Conservation (phyloP, 2,329 filamentous ascomycete species). For the Corynespora cassiicola region DNA sequence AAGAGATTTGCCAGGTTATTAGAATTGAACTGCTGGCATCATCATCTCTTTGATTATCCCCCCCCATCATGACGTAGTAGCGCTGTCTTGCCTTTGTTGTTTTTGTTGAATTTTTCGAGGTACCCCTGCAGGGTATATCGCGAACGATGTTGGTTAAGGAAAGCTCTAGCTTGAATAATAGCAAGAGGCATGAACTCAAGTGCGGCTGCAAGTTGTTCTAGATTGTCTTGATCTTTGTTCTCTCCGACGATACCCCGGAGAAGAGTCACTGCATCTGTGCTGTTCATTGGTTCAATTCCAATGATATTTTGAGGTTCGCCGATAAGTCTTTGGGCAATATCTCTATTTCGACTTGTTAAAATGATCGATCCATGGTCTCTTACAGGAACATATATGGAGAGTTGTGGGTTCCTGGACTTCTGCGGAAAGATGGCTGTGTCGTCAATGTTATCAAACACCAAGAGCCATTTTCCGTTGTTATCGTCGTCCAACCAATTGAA, state of each 20-base stretch:
- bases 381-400: constrained; percentile 3
- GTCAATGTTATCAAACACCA: constrained; percentile 31
- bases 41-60: too few species aligned
- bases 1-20: constrained; percentile 42
- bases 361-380: constrained; percentile 14
- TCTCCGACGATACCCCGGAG: constrained; percentile 25
- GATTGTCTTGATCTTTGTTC: constrained; percentile 13
- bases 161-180: constrained; percentile 44
- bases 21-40: constrained; percentile 44
- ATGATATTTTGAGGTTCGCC: constrained; percentile 18
- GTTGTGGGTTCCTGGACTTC: neutral
- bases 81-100: constrained; percentile 4
- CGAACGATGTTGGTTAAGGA: constrained; percentile 24
- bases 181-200: constrained; percentile 44
- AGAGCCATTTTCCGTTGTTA: constrained; percentile 19
- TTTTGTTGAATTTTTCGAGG: constrained; percentile 3
- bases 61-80: too few species aligned
- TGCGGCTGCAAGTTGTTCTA: constrained; percentile 26
- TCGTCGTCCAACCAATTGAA: constrained; percentile 20
- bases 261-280: constrained; percentile 26
- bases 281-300: constrained; percentile 22
- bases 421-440: constrained; percentile 15
- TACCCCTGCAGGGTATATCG: constrained; percentile 7
- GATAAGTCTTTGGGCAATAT: constrained; percentile 13
- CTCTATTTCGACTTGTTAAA: constrained; percentile 17